A percentile compares a stretch with the other conserved stretches of the same genome.
Conservation (phyloP, 2,329 filamentous ascomycete genomes). For the Bipolaris sorokiniana region DNA sequence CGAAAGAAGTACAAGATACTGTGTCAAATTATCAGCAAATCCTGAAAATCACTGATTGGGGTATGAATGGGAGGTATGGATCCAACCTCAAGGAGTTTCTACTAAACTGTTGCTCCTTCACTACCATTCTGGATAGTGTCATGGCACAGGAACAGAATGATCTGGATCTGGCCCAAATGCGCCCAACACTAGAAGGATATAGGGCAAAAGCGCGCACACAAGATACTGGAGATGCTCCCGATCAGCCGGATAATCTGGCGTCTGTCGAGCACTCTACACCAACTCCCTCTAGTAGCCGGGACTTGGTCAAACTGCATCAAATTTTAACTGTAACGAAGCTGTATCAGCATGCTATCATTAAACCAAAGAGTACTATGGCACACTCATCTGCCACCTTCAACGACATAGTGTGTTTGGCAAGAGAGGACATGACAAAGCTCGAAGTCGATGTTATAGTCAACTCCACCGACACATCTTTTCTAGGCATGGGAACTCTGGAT, state of each 20-base stretch:
- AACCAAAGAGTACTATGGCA: constrained; percentile 31
- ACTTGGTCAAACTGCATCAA: constrained; percentile 32
- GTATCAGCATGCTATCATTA: constrained; percentile 35
- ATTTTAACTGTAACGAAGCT: constrained; percentile 36
- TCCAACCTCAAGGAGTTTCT: constrained; percentile 27
- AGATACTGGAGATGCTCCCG: constrained; percentile 20
- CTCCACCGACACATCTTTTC: constrained; percentile 36
- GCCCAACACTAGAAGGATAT: constrained; percentile 28
- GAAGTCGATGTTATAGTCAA: constrained; percentile 45
- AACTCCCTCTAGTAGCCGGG: constrained; percentile 10
- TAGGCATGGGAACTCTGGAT: constrained; percentile 39
- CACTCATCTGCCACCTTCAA: constrained; percentile 35
- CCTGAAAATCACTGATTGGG: constrained; percentile 36
- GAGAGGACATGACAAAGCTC: constrained; percentile 44
- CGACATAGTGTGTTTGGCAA: constrained; percentile 34
- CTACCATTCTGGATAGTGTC: constrained; percentile 26
- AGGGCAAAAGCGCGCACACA: constrained; percentile 25
- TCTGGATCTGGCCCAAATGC: constrained; percentile 27
- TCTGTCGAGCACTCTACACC: constrained; percentile 33
- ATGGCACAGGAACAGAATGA: constrained; percentile 20
- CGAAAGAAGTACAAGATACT: constrained; percentile 20
- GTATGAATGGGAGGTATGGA: constrained; percentile 26
- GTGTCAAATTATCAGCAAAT: constrained; percentile 14
- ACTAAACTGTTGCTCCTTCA: constrained; percentile 32
- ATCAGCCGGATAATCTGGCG: constrained; percentile 35